Evolutionary conservation across 2,329 filamentous ascomycete species (phyloP).

Genomic region (Aspergillus puulaauensis): DNA sequence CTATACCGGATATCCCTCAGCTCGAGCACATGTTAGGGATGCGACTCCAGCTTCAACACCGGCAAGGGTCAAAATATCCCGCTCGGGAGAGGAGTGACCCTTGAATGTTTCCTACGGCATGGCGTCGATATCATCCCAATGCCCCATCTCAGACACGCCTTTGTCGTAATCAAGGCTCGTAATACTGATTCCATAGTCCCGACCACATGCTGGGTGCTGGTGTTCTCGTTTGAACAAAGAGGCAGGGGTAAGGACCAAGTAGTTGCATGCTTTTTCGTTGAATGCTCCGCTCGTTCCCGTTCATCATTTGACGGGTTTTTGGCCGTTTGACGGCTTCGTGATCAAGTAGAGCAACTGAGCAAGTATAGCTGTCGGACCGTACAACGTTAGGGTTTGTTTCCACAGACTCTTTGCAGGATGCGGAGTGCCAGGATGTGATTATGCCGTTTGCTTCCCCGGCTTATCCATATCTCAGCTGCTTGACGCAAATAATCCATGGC

Average conservation of each 20-base stretch:
- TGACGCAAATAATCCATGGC: too few relatives aligned
- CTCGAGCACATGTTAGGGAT: background rate
- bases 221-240: background rate
- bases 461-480: too few relatives aligned
- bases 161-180: background rate
- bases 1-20: background rate
- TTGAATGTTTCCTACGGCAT: background rate
- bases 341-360: too few relatives aligned
- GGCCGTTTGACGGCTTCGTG: too few relatives aligned
- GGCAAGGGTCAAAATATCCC: background rate
- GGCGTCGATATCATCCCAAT: background rate
- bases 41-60: background rate
- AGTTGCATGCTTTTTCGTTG: background rate
- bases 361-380: too few relatives aligned
- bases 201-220: background rate
- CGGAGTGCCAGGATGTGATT: too few relatives aligned
- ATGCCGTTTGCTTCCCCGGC: too few relatives aligned
- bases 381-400: too few relatives aligned
- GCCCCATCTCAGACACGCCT: background rate
- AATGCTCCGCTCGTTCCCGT: background rate
- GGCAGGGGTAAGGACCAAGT: background rate
- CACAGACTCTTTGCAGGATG: too few relatives aligned
- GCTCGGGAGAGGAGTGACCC: background rate
- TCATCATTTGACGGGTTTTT: background rate
- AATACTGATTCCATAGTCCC: background rate